phyloP scores from a whole-genome alignment of 257 asterid species.

The Gynochthodes officinalis region DNA sequence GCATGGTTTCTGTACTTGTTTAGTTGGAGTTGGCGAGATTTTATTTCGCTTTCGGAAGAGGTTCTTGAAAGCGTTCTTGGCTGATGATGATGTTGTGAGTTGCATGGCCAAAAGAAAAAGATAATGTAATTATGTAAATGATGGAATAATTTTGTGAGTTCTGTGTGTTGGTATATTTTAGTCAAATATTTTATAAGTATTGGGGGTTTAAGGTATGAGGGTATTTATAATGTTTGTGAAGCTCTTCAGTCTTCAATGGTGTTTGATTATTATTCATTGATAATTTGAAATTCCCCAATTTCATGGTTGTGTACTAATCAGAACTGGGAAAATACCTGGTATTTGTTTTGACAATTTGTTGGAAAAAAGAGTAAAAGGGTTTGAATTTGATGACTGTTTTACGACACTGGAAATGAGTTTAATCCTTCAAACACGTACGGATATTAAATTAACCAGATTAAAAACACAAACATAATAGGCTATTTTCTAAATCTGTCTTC shows the following conservation, averaged over 20 bases:
- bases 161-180: background rate
- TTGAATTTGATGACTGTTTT: conserved; percentile 52
- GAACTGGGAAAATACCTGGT: conserved; percentile 34
- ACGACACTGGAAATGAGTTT: conserved; percentile 1
- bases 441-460: background rate
- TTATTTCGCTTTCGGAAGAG: conserved; percentile 18
- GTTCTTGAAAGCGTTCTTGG: conserved; percentile 29
- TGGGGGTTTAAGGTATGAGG: background rate
- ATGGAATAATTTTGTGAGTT: background rate
- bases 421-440: conserved; percentile 67
- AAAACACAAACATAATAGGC: no score
- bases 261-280: no score
- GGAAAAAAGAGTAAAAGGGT: conserved; percentile 38
- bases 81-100: conserved; percentile 33
- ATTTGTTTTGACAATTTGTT: conserved; percentile 30
- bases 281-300: conserved; percentile 2
- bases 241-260: no score
- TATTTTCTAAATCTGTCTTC: no score
- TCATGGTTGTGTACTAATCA: conserved; percentile 32
- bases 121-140: no score
- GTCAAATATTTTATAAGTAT: background rate
- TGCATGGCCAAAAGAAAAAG: conserved; percentile 43
- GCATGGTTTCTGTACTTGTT: conserved; percentile 20
- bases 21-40: background rate
- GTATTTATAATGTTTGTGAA: conserved; percentile 25